A percentile compares a stretch with the other conserved stretches of the same genome.
Conservation (phyloP, 176 grass and related monocot genomes). For the Avena insularis region DNA sequence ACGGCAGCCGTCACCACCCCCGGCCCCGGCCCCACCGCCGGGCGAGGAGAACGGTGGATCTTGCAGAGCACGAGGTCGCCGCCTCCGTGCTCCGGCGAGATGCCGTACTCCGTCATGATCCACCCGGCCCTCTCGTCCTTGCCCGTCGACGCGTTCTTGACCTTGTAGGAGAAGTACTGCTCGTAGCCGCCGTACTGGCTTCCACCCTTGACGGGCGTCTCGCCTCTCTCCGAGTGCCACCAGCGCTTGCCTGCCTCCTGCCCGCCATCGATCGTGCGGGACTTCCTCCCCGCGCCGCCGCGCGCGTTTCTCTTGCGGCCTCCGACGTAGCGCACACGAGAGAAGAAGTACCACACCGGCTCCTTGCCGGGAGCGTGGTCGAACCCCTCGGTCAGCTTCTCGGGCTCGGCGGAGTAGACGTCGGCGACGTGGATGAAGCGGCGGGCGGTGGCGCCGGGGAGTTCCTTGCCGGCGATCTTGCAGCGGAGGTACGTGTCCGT, state of each 20-base stretch:
- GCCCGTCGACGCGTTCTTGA: neutral
- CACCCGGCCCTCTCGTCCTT: neutral
- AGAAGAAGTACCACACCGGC: neutral
- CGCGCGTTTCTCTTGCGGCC: neutral
- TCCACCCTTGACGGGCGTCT: neutral
- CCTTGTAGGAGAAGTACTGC: neutral
- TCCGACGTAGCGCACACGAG: neutral
- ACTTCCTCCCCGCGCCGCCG: neutral
- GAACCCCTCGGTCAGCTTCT: neutral
- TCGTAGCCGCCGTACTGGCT: neutral
- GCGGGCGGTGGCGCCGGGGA: neutral
- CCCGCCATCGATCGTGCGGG: neutral
- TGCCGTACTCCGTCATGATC: conserved; percentile 15
- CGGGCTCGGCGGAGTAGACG: neutral
- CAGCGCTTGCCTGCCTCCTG: neutral
- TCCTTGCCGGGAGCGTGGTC: neutral
- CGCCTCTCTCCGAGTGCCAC: neutral
- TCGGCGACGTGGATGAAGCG: neutral
- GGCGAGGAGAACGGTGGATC: neutral
- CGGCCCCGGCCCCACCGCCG: neutral
- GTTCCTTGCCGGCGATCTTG: neutral
- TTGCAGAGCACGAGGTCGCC: neutral
- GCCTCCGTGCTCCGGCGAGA: neutral
- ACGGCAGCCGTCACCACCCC: neutral
- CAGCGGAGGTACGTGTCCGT: neutral